Percentiles rank a stretch among this genome's conserved stretches.
These are phyloP conservation scores for Irpex sp. DNA, from an alignment of 1,284 basidiomycete species.

Conservation along the genomic window DNA sequence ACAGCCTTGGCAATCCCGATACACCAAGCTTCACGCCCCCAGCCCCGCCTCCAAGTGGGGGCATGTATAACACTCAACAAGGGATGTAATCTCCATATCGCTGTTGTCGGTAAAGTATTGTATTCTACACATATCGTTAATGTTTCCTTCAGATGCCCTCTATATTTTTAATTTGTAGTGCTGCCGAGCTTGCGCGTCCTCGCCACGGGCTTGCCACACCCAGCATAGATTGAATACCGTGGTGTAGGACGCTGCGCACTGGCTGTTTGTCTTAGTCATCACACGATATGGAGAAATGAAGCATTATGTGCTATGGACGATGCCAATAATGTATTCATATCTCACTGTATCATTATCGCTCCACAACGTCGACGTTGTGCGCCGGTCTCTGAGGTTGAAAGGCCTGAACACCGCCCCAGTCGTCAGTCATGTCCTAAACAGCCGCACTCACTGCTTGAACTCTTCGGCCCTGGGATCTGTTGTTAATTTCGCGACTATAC, in stretches of 20 bases:
- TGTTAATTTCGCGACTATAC: too few relatives aligned
- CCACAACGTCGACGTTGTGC: too few relatives aligned
- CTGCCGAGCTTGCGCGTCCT: neutral
- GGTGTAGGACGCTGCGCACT: neutral
- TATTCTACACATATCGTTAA: neutral
- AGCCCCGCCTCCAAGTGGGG: neutral
- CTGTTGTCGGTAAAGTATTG: neutral
- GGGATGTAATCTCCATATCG: neutral
- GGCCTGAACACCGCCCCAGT: too few relatives aligned
- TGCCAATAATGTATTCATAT: neutral
- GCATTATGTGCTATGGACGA: neutral
- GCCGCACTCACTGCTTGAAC: too few relatives aligned
- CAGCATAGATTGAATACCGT: neutral
- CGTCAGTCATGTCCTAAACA: too few relatives aligned
- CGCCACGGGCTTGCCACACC: too few relatives aligned
- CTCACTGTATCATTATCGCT: neutral
- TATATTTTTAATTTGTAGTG: neutral
- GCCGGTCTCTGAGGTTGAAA: too few relatives aligned
- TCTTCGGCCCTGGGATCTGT: too few relatives aligned
- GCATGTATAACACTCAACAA: neutral
- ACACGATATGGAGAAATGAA: neutral
- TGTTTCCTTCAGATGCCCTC: neutral
- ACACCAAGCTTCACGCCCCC: neutral
- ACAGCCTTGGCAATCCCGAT: conserved; percentile 1
- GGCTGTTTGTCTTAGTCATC: neutral